These are phyloP conservation scores for Endoconidiophora laricicola DNA, from an alignment of 2,329 filamentous ascomycete species.

Conservation along the genomic window DNA sequence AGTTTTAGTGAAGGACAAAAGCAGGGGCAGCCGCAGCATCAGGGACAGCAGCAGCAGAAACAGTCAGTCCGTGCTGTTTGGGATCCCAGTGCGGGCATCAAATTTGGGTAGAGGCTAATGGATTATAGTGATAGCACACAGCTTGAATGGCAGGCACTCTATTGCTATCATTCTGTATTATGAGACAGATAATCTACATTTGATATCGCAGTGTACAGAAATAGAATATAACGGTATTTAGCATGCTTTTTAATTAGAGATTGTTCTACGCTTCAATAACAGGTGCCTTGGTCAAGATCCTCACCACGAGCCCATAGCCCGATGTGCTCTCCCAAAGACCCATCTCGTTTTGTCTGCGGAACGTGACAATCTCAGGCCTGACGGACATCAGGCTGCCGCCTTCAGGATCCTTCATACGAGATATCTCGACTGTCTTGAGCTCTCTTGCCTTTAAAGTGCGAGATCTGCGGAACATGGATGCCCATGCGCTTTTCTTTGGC, in stretches of 20 bases:
- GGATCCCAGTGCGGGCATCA: conserved; percentile 12
- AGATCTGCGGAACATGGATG: too few species aligned
- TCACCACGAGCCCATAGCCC: conserved; percentile 33
- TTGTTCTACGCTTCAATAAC: too few species aligned
- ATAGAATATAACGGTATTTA: neutral
- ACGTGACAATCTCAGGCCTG: conserved; percentile 30
- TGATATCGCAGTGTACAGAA: neutral
- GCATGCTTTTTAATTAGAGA: too few species aligned
- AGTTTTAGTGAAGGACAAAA: conserved; percentile 12
- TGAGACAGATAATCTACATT: too few species aligned
- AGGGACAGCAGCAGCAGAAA: conserved; percentile 14
- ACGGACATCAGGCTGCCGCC: conserved; percentile 21
- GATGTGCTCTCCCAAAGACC: conserved; percentile 34
- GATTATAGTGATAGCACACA: neutral
- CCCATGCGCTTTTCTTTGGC: too few species aligned
- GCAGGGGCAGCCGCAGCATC: conserved; percentile 15
- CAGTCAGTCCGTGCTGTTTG: conserved; percentile 1
- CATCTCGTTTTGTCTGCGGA: conserved; percentile 33
- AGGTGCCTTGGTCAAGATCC: conserved; percentile 16
- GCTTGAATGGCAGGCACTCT: neutral
- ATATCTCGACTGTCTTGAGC: too few species aligned
- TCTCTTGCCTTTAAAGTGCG: too few species aligned
- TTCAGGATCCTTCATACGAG: neutral
- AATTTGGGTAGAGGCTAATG: conserved; percentile 14
- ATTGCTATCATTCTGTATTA: neutral